Base-by-base conservation (phyloP, 1,284 basidiomycete genomes). In the Singerocomus inundabilis region DNA sequence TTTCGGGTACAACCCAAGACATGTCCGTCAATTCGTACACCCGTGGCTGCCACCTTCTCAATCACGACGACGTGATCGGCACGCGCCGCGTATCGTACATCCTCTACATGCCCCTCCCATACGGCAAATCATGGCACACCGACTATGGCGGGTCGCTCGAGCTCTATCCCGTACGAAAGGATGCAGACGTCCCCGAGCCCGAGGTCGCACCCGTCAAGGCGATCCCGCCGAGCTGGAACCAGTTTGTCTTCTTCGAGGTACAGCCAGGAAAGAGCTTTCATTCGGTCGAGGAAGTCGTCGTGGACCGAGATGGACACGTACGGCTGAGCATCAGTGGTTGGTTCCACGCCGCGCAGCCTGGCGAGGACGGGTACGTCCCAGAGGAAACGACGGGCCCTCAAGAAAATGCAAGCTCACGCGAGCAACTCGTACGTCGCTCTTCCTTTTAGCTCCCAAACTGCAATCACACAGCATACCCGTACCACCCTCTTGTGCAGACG, bases 11-110 rank as follows among this genome's bases (percentile, higher is more conserved):
- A 51, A 98, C 95, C 70, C 95, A 94, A 65, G 96, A 99, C 73
- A 95, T 95, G 84, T 93, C 91, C 44, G 90, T 96, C 59, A 94
- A 93, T 67, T 87, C 91, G 24, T 99, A 98, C 72, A 88, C 85
- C 21, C 82, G 88, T 60, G 83, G 91, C 11, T 95, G 94, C 64
- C 96, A 99, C 70, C 80, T 99, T 7, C 85, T 99, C 61, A 91
- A 95, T 67, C 94, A 98, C 75, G 95, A 98, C 82, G 96, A 99
- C 71, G 95, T 97, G 34, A 99, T 99, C 68, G 94, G 94, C 47
- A 85, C 93, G 4, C 89, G 96, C 32, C 83, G 94, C 45, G 90
- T 98, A 47, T 97, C 93, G 1, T 99, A 96, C 73, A 98, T 99
- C 69, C 86, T 98, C 45, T 99, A 99, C 73, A 89, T 98, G 74